Evolutionary conservation across 1,284 basidiomycete genomes (phyloP), one percentile per base, ranked within the genome.

Genomic region (Cystobasidiaceae sp.): DNA sequence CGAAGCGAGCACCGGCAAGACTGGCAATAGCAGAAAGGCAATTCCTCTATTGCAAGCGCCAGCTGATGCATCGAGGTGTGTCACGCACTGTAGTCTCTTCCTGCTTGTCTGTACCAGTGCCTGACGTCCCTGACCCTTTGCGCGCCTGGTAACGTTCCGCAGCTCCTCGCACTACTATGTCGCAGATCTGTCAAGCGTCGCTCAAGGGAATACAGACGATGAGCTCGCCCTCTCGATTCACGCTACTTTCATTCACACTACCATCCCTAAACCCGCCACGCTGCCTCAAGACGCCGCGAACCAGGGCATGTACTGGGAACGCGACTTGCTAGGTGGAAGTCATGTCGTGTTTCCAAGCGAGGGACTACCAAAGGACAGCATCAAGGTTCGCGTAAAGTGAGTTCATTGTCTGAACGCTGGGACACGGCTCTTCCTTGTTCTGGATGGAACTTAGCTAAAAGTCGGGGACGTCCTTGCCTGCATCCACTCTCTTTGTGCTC

Each of bases 1-100:
- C 63, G 77, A 80, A 57, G 72, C 88, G 43, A 77, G 78, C 67
- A 80, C 83, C 41, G 69, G 68, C n/a, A 68, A 58, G 74, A 80
- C 82, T 60, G 80, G 79, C 41, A 77, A 81, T 68, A 80, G 82
- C 71, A 74, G 79, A 41, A 77, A 78, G 54, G 27, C 80, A 79
- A 85, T 88, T 74, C 60, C 81, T 78, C 69, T 68, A 46, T 55
- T 13, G 43, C 1, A 43, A 65, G 4, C 59, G 52, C 0, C 23
- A 57, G 1, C 19, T 67, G 17, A 56, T 39, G 23, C 57, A 8
- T 9, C 27, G 11, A 19, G n/a, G 49, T 57, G 32, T 33, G 48
- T 28, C 7, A 39, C 30, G 11, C 7, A 15, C 37, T n/a, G 30
- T 4, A 9, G 8, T n/a, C 49, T 39, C 21, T 39, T n/a, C 48